Base-by-base conservation (phyloP, 306 rosid species). In the Begonia masoniana region DNA sequence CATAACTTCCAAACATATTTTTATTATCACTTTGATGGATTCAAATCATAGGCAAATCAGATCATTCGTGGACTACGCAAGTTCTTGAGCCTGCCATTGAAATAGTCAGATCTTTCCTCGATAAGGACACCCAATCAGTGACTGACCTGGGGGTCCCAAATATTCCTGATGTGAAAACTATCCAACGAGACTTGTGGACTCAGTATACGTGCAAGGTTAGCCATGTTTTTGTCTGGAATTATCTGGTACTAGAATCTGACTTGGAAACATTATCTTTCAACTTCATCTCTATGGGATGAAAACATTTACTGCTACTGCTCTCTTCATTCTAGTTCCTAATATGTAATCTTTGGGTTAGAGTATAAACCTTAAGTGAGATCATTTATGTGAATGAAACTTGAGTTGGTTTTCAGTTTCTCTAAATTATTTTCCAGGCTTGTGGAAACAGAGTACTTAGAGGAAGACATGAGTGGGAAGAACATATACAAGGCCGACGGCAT, bases 391-490 rank as follows among this genome's bases (percentile, higher is more conserved):
- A 31, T 31, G 39, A 31, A 31, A 31, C 39, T 31, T 31, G 39
- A 31, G 39, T 7, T 31, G 39, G 39, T 31, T 31, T 31, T 31
- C 3, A 31, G 23, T 17, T n/a, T 14, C 3, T 11, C 13, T 14
- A 36, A 47, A 17, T 24, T 61, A 41, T 70, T 41, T 43, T 60
- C 24, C 74, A 89, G 97, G 97, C 95, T 54, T 85, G 95, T 47
- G 84, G 83, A 24, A 76, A 89, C 57, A 74, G 58, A 63, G 84
- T 89, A 48, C 89, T 89, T 31, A 71, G 95, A 71, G 97, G 97
- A 62, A 69, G 58, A 39, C 82, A 89, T 53, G 97, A 89, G 59
- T 89, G 97, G 94, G 97, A 89, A 65, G 91, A 89, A 58, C 95
- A 85, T 68, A 68, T 42, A 59, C 78, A 57, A 52, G 95, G 97